phyloP scores from a whole-genome alignment of 352 stramenopile species.

The Pseudoperonospora humuli region DNA sequence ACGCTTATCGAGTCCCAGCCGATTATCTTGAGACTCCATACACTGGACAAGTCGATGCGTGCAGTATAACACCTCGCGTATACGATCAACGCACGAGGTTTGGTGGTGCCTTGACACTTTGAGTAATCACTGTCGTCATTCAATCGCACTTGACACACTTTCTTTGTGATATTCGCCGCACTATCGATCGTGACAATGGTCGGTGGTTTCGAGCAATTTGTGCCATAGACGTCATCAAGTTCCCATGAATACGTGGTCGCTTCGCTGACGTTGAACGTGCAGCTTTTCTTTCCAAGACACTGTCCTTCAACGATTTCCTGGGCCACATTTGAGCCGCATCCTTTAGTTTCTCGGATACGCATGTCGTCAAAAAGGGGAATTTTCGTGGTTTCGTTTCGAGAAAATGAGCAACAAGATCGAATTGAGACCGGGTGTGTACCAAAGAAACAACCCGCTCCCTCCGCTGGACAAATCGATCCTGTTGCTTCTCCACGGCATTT shows the following conservation, averaged over 20 bases:
- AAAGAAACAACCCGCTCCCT: conserved; percentile 55
- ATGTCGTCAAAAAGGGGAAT: conserved; percentile 45
- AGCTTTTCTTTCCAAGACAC: conserved; percentile 63
- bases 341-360: conserved; percentile 32
- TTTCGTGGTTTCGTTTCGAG: conserved; percentile 21
- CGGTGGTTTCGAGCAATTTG: conserved; percentile 24
- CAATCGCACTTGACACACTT: conserved; percentile 32
- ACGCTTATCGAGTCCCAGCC: conserved; percentile 77
- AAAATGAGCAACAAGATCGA: conserved; percentile 51
- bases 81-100: conserved; percentile 48
- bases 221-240: conserved; percentile 29
- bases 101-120: conserved; percentile 24
- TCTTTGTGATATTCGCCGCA: conserved; percentile 19
- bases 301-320: conserved; percentile 66
- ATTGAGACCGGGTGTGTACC: conserved; percentile 57
- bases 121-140: conserved; percentile 55
- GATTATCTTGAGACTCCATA: conserved; percentile 71
- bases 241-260: conserved; percentile 50
- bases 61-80: conserved; percentile 72
- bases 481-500: conserved; percentile 35
- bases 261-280: conserved; percentile 57
- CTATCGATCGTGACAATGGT: conserved; percentile 22
- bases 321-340: conserved; percentile 36
- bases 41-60: conserved; percentile 58
- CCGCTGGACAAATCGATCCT: conserved; percentile 29